Percentiles rank a stretch among this genome's conserved stretches.
phyloP scores from a whole-genome alignment of 1,284 basidiomycete species.

The Trichosporon sp. region DNA sequence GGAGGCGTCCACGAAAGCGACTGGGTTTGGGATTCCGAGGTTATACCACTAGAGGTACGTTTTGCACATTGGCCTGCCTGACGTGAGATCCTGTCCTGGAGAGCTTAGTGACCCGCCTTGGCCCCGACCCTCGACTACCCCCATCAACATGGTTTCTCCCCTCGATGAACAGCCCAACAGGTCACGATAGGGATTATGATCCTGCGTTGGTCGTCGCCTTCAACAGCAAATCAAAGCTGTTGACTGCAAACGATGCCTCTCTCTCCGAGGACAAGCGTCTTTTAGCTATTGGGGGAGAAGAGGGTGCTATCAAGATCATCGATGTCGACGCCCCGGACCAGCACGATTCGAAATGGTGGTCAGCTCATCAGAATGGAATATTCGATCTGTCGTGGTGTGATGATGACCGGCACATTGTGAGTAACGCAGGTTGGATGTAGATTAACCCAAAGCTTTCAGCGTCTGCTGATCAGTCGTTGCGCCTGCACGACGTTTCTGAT shows the following conservation, averaged over 20 bases:
- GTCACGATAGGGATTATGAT: conserved; percentile 43
- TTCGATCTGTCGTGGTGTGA: conserved; percentile 77
- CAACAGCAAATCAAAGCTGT: conserved; percentile 40
- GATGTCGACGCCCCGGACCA: conserved; percentile 48
- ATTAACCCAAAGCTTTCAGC: conserved; percentile 46
- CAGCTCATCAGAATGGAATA: conserved; percentile 73
- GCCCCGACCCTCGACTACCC: conserved; percentile 26
- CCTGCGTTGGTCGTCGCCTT: conserved; percentile 47
- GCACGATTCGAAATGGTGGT: conserved; percentile 46
- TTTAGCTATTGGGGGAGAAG: conserved; percentile 50
- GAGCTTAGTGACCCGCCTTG: conserved; percentile 31
- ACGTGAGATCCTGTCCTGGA: conserved; percentile 29
- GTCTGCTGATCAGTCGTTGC: conserved; percentile 52
- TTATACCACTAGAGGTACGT: neutral
- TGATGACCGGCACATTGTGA: conserved; percentile 60
- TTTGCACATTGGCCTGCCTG: neutral
- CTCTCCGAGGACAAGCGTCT: conserved; percentile 34
- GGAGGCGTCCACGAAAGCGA: conserved; percentile 15
- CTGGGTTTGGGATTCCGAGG: neutral
- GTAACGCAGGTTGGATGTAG: conserved; percentile 27
- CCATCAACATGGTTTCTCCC: conserved; percentile 44
- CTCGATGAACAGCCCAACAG: conserved; percentile 41
- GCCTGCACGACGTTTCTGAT: conserved; percentile 44
- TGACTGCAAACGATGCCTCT: conserved; percentile 34
- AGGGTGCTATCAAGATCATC: conserved; percentile 47